Evolutionary conservation across 2,329 filamentous ascomycete species (phyloP).

Genomic region (Colletotrichum costaricense): DNA sequence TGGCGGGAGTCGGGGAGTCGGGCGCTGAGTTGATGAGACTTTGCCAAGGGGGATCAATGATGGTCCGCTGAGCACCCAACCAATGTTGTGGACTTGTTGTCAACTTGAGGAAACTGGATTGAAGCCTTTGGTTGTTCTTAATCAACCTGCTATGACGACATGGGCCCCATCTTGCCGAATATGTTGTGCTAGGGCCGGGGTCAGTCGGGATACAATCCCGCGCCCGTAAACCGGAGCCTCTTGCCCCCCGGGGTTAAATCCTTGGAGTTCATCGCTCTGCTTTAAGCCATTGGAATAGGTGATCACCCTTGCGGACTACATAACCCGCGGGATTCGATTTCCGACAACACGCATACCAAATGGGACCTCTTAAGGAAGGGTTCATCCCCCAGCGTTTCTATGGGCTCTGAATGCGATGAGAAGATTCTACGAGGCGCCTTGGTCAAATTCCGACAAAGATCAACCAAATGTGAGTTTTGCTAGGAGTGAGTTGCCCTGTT

Average conservation of each 20-base stretch:
- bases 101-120: background rate
- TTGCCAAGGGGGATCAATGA: background rate
- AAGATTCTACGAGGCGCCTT: background rate
- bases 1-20: background rate
- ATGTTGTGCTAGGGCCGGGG: background rate
- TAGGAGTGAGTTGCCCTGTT: conserved; percentile 1
- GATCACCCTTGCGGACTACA: background rate
- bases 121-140: background rate
- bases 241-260: background rate
- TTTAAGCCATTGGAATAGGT: no score
- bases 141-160: conserved; percentile 6
- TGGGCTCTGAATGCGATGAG: background rate
- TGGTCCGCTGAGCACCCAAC: background rate
- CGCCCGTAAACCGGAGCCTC: background rate
- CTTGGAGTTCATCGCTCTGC: background rate
- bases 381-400: background rate
- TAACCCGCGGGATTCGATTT: background rate
- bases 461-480: background rate
- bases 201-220: conserved; percentile 4
- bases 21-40: background rate
- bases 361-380: conserved; percentile 1
- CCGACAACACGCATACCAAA: background rate
- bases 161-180: background rate
- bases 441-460: conserved; percentile 3
- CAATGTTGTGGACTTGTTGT: background rate